phyloP scores from a whole-genome alignment of 768 basidiomycete species.

The Russula lepida region DNA sequence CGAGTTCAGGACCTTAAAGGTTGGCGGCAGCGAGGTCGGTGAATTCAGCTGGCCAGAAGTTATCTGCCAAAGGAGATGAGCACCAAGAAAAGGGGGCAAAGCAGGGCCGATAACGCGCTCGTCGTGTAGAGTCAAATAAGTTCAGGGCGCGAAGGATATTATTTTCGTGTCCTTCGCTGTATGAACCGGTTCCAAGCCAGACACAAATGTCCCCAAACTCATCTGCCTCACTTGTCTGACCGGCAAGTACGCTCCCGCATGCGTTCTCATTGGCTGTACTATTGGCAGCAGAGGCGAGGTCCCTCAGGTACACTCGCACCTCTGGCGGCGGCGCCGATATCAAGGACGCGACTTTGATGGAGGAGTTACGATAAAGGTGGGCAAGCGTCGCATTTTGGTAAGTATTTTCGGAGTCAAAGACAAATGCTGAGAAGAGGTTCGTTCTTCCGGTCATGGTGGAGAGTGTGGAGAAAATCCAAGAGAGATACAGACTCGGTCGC shows the following conservation, averaged over 20 bases:
- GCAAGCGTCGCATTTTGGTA: constrained; percentile 16
- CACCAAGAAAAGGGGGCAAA: background rate
- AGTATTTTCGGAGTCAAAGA: constrained; percentile 11
- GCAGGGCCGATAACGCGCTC: constrained; percentile 12
- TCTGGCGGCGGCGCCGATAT: constrained; percentile 13
- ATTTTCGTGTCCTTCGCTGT: constrained; percentile 26
- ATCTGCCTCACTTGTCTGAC: constrained; percentile 47
- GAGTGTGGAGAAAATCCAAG: background rate
- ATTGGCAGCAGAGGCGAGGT: constrained; percentile 34
- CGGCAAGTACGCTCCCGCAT: constrained; percentile 47
- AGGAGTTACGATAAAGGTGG: constrained; percentile 18
- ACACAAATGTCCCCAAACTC: constrained; percentile 47
- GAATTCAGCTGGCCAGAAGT: constrained; percentile 11
- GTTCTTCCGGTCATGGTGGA: constrained; percentile 4
- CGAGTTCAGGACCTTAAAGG: constrained; percentile 6
- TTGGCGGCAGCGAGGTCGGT: constrained; percentile 13
- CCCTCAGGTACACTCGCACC: constrained; percentile 11
- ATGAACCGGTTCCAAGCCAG: constrained; percentile 42
- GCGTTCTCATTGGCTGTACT: constrained; percentile 33
- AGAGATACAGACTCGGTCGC: background rate
- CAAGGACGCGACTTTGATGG: constrained; percentile 15
- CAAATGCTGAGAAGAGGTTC: constrained; percentile 10
- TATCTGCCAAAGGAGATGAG: constrained; percentile 14
- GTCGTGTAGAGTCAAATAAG: constrained; percentile 7
- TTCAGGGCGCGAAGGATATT: constrained; percentile 30